phyloP scores from a whole-genome alignment of 257 asterid genomes.

The Lycium ferocissimum region DNA sequence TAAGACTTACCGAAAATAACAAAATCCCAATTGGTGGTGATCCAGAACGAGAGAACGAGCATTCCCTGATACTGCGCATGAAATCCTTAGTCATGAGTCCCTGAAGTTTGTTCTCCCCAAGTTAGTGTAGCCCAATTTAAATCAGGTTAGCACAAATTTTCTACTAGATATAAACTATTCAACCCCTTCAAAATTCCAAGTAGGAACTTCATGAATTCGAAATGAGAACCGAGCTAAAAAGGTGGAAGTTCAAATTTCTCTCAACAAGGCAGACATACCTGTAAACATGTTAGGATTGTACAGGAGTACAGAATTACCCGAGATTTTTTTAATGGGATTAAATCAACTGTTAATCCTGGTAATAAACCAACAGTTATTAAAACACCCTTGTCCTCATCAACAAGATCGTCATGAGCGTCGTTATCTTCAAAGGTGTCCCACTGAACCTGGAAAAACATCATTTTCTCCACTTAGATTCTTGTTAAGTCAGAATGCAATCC shows the following conservation, averaged over 20 bases:
- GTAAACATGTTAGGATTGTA: not conserved
- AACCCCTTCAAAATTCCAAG: not conserved
- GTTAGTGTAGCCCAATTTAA: conserved; percentile 16
- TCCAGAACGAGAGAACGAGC: conserved; percentile 59
- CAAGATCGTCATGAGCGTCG: conserved; percentile 38
- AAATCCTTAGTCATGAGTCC: conserved; percentile 59
- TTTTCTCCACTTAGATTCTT: not conserved
- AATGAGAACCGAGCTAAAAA: not conserved
- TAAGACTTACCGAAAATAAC: conserved; percentile 66
- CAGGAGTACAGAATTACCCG: conserved; percentile 25
- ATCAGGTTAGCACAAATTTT: not conserved
- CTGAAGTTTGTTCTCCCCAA: conserved; percentile 38
- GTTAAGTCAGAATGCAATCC: not conserved
- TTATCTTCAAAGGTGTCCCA: conserved; percentile 62
- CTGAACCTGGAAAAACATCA: conserved; percentile 58
- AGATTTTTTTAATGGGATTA: conserved; percentile 51
- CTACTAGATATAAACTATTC: not conserved
- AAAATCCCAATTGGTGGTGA: conserved; percentile 77
- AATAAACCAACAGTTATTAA: conserved; percentile 74
- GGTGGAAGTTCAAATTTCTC: conserved; percentile 8
- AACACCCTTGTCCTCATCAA: conserved; percentile 50
- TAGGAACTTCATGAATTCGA: not conserved
- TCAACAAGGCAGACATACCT: not conserved
- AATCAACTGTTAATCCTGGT: conserved; percentile 67
- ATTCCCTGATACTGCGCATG: conserved; percentile 61